Conservation (phyloP, 768 basidiomycete genomes). For the Rhodotorula taiwanensis region DNA sequence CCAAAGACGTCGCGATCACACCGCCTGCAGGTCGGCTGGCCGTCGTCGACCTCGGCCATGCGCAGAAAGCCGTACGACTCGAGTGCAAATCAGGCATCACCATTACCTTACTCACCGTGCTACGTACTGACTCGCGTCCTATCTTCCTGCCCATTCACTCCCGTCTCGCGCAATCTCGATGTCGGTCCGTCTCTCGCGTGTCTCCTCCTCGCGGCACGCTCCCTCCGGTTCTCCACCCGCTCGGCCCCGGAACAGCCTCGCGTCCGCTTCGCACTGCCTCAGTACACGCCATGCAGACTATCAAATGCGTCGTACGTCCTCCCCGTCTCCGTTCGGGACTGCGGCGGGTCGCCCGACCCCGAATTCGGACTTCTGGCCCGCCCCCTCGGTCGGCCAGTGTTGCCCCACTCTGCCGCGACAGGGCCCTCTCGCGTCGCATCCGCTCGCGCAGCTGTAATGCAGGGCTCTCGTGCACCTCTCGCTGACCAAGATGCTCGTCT, state of each 20-base stretch:
- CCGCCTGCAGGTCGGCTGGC: no score
- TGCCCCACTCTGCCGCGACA: not conserved
- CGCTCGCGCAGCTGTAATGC: no score
- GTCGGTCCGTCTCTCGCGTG: not conserved
- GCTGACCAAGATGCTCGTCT: not conserved
- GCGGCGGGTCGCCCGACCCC: no score
- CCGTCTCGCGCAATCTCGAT: not conserved
- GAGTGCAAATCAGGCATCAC: no score
- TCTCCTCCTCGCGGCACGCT: no score
- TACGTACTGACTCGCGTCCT: not conserved
- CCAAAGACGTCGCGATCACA: no score
- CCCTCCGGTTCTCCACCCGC: not conserved
- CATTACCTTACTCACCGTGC: no score
- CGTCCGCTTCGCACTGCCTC: no score
- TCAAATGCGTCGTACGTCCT: constrained; percentile 72
- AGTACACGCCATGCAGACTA: constrained; percentile 70
- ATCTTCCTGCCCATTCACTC: not conserved
- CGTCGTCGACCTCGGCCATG: no score
- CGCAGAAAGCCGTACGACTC: no score
- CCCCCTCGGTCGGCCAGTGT: not conserved
- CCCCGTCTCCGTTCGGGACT: no score
- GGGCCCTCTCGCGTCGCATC: no score
- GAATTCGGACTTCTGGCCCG: not conserved
- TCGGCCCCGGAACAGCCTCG: not conserved
- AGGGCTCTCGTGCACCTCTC: not conserved